phyloP scores from a whole-genome alignment of 1,139 yeast species.

The Kodamaea sp. region DNA sequence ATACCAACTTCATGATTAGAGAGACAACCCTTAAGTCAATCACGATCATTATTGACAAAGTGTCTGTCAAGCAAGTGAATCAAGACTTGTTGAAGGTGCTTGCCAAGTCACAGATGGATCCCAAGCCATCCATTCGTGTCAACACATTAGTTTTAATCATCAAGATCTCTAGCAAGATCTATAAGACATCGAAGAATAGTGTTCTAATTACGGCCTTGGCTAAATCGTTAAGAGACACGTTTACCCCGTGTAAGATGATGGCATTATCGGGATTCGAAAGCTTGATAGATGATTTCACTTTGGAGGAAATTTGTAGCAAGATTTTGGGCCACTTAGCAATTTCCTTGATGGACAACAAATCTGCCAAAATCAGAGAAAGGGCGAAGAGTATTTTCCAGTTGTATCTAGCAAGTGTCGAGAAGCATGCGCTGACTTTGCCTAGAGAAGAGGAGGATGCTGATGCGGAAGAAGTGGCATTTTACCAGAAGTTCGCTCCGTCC shows the following conservation, averaged over 20 bases:
- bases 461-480: conserved; percentile 30
- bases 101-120: conserved; percentile 88
- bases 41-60: conserved; percentile 60
- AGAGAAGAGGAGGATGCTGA: conserved; percentile 44
- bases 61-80: conserved; percentile 80
- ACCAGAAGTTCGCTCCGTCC: conserved; percentile 29
- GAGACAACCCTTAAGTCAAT: conserved; percentile 80
- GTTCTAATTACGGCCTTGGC: conserved; percentile 87
- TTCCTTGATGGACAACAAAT: conserved; percentile 72
- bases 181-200: conserved; percentile 58
- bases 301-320: conserved; percentile 77
- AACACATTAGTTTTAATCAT: conserved; percentile 80
- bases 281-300: conserved; percentile 64
- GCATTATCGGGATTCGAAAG: conserved; percentile 75
- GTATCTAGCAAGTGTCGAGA: conserved; percentile 64
- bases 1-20: conserved; percentile 77
- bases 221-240: conserved; percentile 79
- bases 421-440: conserved; percentile 60
- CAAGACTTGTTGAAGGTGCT: conserved; percentile 79
- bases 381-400: conserved; percentile 68
- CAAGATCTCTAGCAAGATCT: conserved; percentile 65
- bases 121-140: conserved; percentile 79
- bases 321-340: conserved; percentile 87
- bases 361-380: conserved; percentile 63
- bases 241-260: conserved; percentile 73